Evolutionary conservation across 208 protist genomes (phyloP).

Genomic region (Trypanosoma melophagium): DNA sequence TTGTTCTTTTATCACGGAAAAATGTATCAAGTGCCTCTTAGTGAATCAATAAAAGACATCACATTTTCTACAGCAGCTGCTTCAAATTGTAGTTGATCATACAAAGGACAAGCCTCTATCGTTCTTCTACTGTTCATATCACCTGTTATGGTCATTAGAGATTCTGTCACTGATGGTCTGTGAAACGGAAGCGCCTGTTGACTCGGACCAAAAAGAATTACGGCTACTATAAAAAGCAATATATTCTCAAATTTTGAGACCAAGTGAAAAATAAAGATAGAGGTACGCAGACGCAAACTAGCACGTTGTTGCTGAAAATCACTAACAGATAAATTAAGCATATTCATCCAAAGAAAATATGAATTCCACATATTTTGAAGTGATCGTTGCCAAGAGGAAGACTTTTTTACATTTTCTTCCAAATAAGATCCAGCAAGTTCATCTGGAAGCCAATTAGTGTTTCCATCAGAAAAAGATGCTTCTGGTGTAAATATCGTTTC

Average conservation of each 20-base stretch:
- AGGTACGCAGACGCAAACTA: constrained; percentile 9
- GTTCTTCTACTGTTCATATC: constrained; percentile 56
- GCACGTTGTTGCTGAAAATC: constrained; percentile 18
- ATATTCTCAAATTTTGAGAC: constrained; percentile 33
- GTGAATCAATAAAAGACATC: constrained; percentile 56
- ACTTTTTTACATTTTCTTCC: neutral
- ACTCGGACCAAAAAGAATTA: constrained; percentile 69
- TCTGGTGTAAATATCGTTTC: constrained; percentile 20
- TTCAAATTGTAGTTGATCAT: constrained; percentile 58
- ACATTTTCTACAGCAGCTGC: constrained; percentile 47
- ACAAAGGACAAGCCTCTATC: constrained; percentile 54
- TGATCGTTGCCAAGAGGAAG: constrained; percentile 3
- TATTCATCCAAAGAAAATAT: neutral
- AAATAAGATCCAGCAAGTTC: constrained; percentile 29
- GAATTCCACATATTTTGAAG: neutral
- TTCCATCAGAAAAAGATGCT: neutral
- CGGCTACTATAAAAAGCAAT: constrained; percentile 60
- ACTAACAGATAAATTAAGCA: constrained; percentile 4
- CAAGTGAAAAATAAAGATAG: constrained; percentile 19
- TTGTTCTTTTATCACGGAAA: neutral
- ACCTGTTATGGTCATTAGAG: constrained; percentile 39
- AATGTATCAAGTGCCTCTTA: constrained; percentile 12
- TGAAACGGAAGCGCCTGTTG: constrained; percentile 47
- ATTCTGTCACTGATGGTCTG: constrained; percentile 32
- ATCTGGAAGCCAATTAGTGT: constrained; percentile 13